Conservation (phyloP, 331 rosid species). For the Saraca asoca region DNA sequence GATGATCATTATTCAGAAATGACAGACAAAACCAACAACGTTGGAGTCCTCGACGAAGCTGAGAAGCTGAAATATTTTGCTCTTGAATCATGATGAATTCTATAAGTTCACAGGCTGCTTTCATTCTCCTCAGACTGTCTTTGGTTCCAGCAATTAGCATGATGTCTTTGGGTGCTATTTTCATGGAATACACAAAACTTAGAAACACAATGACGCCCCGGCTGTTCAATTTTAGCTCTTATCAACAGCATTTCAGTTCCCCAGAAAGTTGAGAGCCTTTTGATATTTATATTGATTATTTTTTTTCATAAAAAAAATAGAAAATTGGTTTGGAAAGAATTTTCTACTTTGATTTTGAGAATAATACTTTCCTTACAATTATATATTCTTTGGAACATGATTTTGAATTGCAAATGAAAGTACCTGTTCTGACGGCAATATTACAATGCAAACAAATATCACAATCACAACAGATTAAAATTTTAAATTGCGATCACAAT, state of each 20-base stretch:
- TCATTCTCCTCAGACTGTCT: background rate
- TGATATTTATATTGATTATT: too few relatives aligned
- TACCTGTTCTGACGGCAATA: too few relatives aligned
- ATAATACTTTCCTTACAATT: too few relatives aligned
- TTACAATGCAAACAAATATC: too few relatives aligned
- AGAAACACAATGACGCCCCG: background rate
- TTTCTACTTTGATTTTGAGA: too few relatives aligned
- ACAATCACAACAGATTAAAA: too few relatives aligned
- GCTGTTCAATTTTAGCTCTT: background rate
- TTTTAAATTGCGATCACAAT: too few relatives aligned
- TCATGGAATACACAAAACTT: slow-evolving; percentile 19
- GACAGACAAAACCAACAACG: background rate
- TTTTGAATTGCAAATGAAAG: too few relatives aligned
- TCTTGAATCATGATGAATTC: slow-evolving; percentile 18
- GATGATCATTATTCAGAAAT: slow-evolving; percentile 9
- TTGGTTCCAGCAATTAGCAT: background rate
- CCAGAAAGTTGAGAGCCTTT: slow-evolving; percentile 13
- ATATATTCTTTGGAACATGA: too few relatives aligned
- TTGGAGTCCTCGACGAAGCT: background rate
- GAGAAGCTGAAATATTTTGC: slow-evolving; percentile 36
- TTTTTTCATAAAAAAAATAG: too few relatives aligned
- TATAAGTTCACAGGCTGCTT: slow-evolving; percentile 11
- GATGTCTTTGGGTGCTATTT: background rate
- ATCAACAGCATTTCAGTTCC: background rate
- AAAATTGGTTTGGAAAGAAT: too few relatives aligned